Conservation (phyloP, 441 rosid species). For the Gossypium trilobum region DNA sequence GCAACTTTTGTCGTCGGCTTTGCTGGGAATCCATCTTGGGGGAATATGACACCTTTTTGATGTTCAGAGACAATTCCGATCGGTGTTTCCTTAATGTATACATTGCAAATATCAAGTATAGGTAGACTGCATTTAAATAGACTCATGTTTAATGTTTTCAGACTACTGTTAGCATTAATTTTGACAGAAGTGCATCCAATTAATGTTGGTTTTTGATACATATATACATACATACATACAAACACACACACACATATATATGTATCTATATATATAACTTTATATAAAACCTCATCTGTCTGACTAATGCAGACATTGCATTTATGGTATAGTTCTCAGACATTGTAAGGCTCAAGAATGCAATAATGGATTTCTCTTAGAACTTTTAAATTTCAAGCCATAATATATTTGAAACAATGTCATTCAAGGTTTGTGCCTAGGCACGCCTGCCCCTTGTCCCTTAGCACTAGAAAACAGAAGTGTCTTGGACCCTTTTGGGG, state of each 20-base stretch:
- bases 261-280: too few species aligned
- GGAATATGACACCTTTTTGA: not conserved
- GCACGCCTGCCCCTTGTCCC: too few species aligned
- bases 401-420: too few species aligned
- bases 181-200: not conserved
- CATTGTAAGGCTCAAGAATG: not conserved
- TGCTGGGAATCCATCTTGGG: not conserved
- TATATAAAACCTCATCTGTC: too few species aligned
- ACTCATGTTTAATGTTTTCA: not conserved
- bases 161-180: not conserved
- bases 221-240: accelerated
- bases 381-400: not conserved
- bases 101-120: not conserved
- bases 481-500: too few species aligned
- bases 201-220: not conserved
- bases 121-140: not conserved
- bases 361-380: not conserved
- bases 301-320: not conserved
- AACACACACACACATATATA: too few species aligned
- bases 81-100: not conserved
- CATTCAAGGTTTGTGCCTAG: too few species aligned
- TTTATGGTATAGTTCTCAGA: too few species aligned
- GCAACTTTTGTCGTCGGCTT: not conserved
- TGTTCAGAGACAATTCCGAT: not conserved
- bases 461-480: too few species aligned